These are phyloP conservation scores for Corynespora cassiicola DNA, from an alignment of 2,329 filamentous ascomycete species.

Conservation along the genomic window DNA sequence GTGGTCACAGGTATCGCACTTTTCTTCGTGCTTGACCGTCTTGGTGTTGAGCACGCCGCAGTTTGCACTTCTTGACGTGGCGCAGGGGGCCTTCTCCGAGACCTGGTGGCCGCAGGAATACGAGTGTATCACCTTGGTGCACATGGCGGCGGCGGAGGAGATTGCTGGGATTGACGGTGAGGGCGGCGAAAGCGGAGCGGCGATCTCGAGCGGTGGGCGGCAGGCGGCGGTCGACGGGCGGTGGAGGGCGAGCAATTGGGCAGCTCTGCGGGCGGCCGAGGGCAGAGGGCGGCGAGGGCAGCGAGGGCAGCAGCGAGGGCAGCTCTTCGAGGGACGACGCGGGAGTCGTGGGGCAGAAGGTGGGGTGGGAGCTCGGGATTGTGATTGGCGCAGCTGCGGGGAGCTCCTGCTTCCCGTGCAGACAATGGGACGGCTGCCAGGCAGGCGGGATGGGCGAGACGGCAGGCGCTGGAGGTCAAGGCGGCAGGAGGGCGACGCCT, in stretches of 20 bases:
- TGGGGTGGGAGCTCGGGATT: slow-evolving; percentile 25
- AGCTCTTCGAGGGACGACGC: slow-evolving; percentile 10
- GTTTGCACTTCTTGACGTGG: slow-evolving; percentile 51
- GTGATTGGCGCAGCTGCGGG: slow-evolving; percentile 33
- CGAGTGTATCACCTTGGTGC: slow-evolving; percentile 54
- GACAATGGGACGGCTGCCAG: slow-evolving; percentile 8
- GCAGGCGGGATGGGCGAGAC: slow-evolving; percentile 4
- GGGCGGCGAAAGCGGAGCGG: slow-evolving; percentile 2
- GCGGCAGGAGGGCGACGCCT: not conserved
- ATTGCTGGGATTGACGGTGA: not conserved
- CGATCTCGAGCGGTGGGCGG: not conserved
- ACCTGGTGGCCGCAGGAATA: slow-evolving; percentile 56
- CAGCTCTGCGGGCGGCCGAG: slow-evolving; percentile 20
- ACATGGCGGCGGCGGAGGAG: slow-evolving; percentile 47
- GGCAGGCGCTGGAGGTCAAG: slow-evolving; percentile 15
- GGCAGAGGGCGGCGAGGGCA: slow-evolving; percentile 26
- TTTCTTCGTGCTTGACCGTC: slow-evolving; percentile 55
- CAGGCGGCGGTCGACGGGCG: slow-evolving; percentile 9
- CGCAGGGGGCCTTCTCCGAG: slow-evolving; percentile 53
- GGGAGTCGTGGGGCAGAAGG: slow-evolving; percentile 17
- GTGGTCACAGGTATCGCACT: slow-evolving; percentile 54
- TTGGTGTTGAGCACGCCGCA: slow-evolving; percentile 52
- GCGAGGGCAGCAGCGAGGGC: no score
- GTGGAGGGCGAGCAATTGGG: slow-evolving; percentile 19
- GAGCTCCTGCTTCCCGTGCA: slow-evolving; percentile 24